A percentile compares a stretch with the other conserved stretches of the same genome.
phyloP scores from a whole-genome alignment of 1,284 basidiomycete genomes.

The Trametes sp. region DNA sequence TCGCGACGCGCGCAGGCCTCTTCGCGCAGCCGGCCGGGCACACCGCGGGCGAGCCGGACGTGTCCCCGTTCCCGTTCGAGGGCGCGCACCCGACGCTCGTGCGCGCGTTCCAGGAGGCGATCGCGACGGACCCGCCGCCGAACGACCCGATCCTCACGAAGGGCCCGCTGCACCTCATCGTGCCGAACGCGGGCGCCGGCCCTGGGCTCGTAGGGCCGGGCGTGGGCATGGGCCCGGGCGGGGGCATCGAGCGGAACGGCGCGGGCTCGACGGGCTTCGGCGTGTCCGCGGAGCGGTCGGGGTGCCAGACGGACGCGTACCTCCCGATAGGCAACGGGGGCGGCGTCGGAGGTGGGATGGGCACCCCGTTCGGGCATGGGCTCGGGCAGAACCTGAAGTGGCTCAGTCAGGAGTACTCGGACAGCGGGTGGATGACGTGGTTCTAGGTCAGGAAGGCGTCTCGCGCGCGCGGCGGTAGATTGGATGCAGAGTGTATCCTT shows the following conservation, averaged over 20 bases:
- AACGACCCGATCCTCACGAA: slow-evolving; percentile 33
- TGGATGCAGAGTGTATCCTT: slow-evolving; percentile 8
- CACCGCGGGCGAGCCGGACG: slow-evolving; percentile 24
- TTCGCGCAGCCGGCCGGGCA: too few relatives aligned
- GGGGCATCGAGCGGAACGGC: slow-evolving; percentile 17
- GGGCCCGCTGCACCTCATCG: slow-evolving; percentile 28
- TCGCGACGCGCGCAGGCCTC: slow-evolving; percentile 35
- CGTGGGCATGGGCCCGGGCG: too few relatives aligned
- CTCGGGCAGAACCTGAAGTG: slow-evolving; percentile 29
- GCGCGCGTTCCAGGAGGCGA: slow-evolving; percentile 37
- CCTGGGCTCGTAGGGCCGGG: too few relatives aligned
- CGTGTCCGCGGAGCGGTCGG: slow-evolving; percentile 31
- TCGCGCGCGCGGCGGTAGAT: slow-evolving; percentile 2
- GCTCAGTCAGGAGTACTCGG: slow-evolving; percentile 38
- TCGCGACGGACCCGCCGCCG: slow-evolving; percentile 32
- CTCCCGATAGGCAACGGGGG: slow-evolving; percentile 12
- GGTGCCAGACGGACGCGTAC: slow-evolving; percentile 28
- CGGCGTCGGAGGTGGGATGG: background rate
- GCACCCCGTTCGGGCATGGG: slow-evolving; percentile 9
- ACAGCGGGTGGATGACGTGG: slow-evolving; percentile 44
- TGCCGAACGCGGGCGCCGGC: background rate
- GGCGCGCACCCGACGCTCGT: slow-evolving; percentile 37
- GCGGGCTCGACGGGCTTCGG: slow-evolving; percentile 25
- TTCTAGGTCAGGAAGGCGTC: too few relatives aligned
- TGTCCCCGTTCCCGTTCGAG: slow-evolving; percentile 33